Conservation (phyloP, 2,329 filamentous ascomycete species). For the Hypoxylon rubiginosum region DNA sequence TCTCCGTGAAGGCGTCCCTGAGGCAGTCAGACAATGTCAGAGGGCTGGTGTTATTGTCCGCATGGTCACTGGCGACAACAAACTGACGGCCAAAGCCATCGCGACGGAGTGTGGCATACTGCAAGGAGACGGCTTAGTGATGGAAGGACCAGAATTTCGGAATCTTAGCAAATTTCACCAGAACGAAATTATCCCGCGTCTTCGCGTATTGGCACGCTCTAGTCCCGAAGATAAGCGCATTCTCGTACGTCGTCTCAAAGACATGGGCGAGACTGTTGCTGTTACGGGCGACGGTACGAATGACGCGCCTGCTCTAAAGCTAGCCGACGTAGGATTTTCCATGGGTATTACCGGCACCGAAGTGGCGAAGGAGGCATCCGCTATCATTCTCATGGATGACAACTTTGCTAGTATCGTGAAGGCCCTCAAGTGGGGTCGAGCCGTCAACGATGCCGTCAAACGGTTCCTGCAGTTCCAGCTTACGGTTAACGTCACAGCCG, state of each 20-base stretch:
- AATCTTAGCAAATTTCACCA: constrained; percentile 76
- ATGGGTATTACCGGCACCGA: constrained; percentile 89
- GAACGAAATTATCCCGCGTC: constrained; percentile 74
- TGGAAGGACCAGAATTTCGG: constrained; percentile 84
- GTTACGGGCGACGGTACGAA: constrained; percentile 89
- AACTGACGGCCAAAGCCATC: constrained; percentile 82
- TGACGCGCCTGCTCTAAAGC: constrained; percentile 84
- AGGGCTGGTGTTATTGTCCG: constrained; percentile 82
- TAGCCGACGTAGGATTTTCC: constrained; percentile 85
- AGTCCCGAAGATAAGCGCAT: constrained; percentile 83
- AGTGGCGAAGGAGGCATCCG: constrained; percentile 86
- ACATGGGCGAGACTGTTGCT: constrained; percentile 81
- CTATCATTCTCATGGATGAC: constrained; percentile 89
- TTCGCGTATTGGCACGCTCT: constrained; percentile 80
- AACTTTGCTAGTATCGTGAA: constrained; percentile 91
- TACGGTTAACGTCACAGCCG: constrained; percentile 92
- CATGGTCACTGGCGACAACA: constrained; percentile 90
- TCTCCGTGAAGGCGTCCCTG: constrained; percentile 78
- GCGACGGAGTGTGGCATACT: constrained; percentile 84
- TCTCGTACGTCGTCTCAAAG: constrained; percentile 78
- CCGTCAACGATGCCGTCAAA: constrained; percentile 83
- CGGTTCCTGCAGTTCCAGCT: constrained; percentile 83
- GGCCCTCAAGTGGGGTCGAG: constrained; percentile 83
- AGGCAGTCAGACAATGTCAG: constrained; percentile 80
- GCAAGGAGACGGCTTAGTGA: constrained; percentile 74